Base-by-base conservation (phyloP, 2,329 filamentous ascomycete genomes). In the Cytospora chrysosperma region DNA sequence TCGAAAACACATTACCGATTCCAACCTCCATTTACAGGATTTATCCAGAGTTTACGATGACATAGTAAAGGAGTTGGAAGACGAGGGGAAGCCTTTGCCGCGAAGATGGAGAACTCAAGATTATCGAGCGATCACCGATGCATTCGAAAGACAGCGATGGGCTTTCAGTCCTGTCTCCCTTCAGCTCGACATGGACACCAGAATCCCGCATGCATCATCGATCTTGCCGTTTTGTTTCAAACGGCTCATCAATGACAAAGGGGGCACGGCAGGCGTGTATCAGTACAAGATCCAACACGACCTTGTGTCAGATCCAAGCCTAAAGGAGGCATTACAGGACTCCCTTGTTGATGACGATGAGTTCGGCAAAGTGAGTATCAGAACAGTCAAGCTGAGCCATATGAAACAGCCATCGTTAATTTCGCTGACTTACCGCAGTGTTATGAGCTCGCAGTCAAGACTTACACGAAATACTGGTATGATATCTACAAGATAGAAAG, bases 371-470 rank as follows among this genome's bases (percentile, higher is more conserved):
- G 32, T 34, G 32, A 34, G 32, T 34, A 34, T 3, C 32, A 5
- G 13, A 5, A 34, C 32, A 34, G n/a, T n/a, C n/a, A 34, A 15
- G 32, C 32, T 12, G 5, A 34, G 6, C 32, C 32, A 3, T n/a
- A n/a, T 34, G 13, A 34, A 15, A 5, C 8, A 15, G 13, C 8
- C 5, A 34, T 34, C 13, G 32, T 10, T 10, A 34, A 30, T 9
- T 9, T 15, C 10, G 32, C 13, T 34, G 32, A 6, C 32, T 34
- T 6, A 7, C 28, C 19, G 12, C 30, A 55, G 52, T 55, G 52
- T 19, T 55, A 55, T 24, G 52, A 55, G 28, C 19, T 55, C 8
- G 52, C 52, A 19, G 52, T 55, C 52, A 55, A 55, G 30, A 32
- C 52, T 6, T 55, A 55, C 28, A 10, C 13, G 6, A 8, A 8